Conservation (phyloP, 2,329 filamentous ascomycete species). For the Stagonosporopsis chrysanthemi region DNA sequence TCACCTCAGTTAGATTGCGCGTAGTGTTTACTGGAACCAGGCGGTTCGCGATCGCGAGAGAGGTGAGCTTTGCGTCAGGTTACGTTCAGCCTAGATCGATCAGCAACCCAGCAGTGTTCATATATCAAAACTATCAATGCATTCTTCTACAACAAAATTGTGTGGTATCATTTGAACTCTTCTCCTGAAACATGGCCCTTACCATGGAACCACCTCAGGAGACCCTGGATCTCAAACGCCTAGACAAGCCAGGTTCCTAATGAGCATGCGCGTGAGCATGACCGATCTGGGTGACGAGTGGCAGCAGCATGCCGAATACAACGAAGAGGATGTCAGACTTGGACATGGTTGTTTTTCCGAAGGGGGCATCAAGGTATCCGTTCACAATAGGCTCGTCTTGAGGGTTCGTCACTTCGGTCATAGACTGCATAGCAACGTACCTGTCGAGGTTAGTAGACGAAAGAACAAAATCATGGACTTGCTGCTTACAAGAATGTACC, state of each 20-base stretch:
- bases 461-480: background rate
- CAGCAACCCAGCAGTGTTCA: background rate
- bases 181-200: background rate
- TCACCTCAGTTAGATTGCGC: background rate
- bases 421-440: slow-evolving; percentile 98
- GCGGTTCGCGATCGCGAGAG: background rate
- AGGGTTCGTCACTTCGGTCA: slow-evolving; percentile 74
- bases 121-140: background rate
- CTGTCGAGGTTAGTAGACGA: slow-evolving; percentile 55
- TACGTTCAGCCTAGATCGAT: background rate
- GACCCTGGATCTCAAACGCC: slow-evolving; percentile 6
- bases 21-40: background rate
- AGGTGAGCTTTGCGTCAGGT: background rate
- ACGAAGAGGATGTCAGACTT: slow-evolving; percentile 66
- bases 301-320: slow-evolving; percentile 78
- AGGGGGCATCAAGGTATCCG: slow-evolving; percentile 62
- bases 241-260: slow-evolving; percentile 17
- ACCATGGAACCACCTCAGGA: background rate
- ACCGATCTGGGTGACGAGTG: slow-evolving; percentile 78
- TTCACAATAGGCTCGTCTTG: slow-evolving; percentile 50
- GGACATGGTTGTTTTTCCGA: slow-evolving; percentile 58
- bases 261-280: slow-evolving; percentile 65
- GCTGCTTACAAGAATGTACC: slow-evolving; percentile 90
- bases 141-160: slow-evolving; percentile 15
- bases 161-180: slow-evolving; percentile 16